phyloP scores from a whole-genome alignment of 768 basidiomycete genomes.

The Dendrothele bispora region DNA sequence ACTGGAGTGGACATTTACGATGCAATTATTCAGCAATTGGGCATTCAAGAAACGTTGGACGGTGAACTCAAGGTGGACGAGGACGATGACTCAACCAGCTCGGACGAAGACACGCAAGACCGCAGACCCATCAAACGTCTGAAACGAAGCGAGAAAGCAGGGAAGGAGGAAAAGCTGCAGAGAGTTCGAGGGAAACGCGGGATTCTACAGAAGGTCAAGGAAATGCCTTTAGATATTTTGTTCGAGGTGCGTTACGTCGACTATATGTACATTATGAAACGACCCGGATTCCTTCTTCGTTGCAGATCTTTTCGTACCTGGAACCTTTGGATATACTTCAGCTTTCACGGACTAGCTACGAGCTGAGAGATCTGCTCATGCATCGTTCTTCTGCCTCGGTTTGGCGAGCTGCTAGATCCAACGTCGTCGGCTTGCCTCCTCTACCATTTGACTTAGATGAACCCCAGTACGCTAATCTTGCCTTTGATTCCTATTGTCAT shows the following conservation, averaged over 20 bases:
- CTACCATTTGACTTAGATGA: constrained; percentile 47
- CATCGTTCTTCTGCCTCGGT: constrained; percentile 17
- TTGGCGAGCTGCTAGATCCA: constrained; percentile 34
- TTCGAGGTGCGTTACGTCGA: constrained; percentile 10
- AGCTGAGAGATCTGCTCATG: constrained; percentile 27
- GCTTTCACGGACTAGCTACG: constrained; percentile 36
- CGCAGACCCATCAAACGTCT: too few species aligned
- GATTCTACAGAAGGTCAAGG: constrained; percentile 1
- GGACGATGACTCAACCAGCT: too few species aligned
- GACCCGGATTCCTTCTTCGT: neutral
- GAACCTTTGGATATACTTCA: constrained; percentile 35
- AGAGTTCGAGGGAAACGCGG: constrained; percentile 9
- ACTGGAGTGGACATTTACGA: too few species aligned
- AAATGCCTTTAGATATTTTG: constrained; percentile 10
- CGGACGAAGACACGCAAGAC: too few species aligned
- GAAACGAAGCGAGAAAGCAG: too few species aligned
- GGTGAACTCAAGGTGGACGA: too few species aligned
- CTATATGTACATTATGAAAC: neutral
- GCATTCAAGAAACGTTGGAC: too few species aligned
- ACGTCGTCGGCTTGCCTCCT: constrained; percentile 35
- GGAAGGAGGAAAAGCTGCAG: too few species aligned
- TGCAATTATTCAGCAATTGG: too few species aligned
- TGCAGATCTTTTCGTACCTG: constrained; percentile 35
- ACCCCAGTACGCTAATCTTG: constrained; percentile 43
- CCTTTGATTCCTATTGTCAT: constrained; percentile 44